Evolutionary conservation across 192 early-diverging fungal genomes (phyloP).

Genomic region (Haplosporangium gracile): DNA sequence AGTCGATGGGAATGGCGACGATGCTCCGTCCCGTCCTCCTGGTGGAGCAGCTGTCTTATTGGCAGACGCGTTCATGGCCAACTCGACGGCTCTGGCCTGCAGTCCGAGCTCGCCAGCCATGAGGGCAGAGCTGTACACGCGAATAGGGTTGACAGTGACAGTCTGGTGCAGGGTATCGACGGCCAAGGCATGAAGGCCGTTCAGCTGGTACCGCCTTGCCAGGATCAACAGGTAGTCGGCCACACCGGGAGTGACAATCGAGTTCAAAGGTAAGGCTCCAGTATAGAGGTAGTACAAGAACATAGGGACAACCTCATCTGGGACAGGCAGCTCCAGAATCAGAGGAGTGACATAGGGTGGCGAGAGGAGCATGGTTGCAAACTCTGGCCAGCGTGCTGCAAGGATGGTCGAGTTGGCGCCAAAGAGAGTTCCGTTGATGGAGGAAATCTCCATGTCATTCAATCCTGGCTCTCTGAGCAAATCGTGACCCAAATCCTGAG

Average conservation of each 20-base stretch:
- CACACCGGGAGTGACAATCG: conserved; percentile 20
- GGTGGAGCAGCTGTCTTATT: not conserved
- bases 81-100: conserved; percentile 46
- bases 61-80: conserved; percentile 31
- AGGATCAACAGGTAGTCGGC: conserved; percentile 49
- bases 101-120: conserved; percentile 50
- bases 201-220: conserved; percentile 39
- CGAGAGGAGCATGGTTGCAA: conserved; percentile 34
- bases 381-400: conserved; percentile 47
- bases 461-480: conserved; percentile 24
- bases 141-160: conserved; percentile 28
- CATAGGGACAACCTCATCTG: conserved; percentile 38
- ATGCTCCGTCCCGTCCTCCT: not conserved
- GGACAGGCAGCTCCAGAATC: conserved; percentile 43
- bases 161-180: conserved; percentile 36
- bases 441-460: conserved; percentile 47
- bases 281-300: conserved; percentile 54
- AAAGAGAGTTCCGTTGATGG: conserved; percentile 32
- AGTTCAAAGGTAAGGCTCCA: conserved; percentile 23
- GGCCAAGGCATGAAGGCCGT: conserved; percentile 43
- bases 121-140: conserved; percentile 37
- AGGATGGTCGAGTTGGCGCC: conserved; percentile 51
- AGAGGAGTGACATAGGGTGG: conserved; percentile 50
- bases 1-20: not conserved
- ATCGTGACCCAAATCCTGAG: conserved; percentile 47